These are phyloP conservation scores for Trametes coccinea DNA, from an alignment of 768 basidiomycete species.

Conservation along the genomic window DNA sequence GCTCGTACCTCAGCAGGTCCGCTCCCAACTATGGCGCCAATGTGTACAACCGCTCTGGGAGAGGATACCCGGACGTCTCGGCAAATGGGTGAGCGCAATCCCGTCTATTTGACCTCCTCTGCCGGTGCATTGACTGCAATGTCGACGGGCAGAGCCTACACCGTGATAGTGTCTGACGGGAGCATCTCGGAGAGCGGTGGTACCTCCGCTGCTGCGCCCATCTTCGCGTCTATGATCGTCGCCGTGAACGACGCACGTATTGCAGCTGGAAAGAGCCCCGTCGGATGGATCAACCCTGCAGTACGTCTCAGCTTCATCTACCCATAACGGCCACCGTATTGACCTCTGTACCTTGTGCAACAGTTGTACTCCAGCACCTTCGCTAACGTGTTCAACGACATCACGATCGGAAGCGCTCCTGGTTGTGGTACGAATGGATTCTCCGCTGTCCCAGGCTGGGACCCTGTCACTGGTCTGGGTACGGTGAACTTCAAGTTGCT, in stretches of 20 bases:
- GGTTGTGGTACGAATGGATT: conserved; percentile 38
- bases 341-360: neutral
- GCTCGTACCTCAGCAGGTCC: conserved; percentile 27
- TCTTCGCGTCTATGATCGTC: conserved; percentile 52
- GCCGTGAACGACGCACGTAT: conserved; percentile 37
- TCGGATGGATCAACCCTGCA: conserved; percentile 20
- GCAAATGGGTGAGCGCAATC: conserved; percentile 33
- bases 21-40: conserved; percentile 34
- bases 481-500: conserved; percentile 33
- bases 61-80: conserved; percentile 35
- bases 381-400: conserved; percentile 30
- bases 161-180: conserved; percentile 27
- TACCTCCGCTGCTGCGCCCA: conserved; percentile 62
- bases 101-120: neutral
- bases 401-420: conserved; percentile 33
- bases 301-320: neutral
- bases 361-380: conserved; percentile 17
- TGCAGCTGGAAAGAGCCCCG: conserved; percentile 32
- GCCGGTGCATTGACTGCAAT: neutral
- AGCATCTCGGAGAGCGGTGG: conserved; percentile 41
- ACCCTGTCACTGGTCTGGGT: conserved; percentile 33
- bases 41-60: conserved; percentile 37
- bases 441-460: conserved; percentile 29
- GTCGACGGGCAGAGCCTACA: conserved; percentile 15
- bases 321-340: neutral